Evolutionary conservation across 169 alveolate species (phyloP), one percentile per base, ranked within the genome.

Genomic region (Cryptosporidium meleagridis): DNA sequence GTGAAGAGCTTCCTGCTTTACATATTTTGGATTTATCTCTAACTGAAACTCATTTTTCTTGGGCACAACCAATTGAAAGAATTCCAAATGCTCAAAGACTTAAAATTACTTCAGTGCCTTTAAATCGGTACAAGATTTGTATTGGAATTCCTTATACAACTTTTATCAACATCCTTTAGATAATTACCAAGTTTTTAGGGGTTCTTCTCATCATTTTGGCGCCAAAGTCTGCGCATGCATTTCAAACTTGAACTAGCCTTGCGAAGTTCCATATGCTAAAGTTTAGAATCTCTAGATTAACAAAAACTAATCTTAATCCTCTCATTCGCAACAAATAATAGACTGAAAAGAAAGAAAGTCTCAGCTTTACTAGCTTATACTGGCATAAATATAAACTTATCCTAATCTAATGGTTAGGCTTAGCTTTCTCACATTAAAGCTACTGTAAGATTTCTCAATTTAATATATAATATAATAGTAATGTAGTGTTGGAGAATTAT

Each of bases 21-120:
- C 59, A 65, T 21, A n/a, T 12, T 29, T 45, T 80, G 2, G 87
- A 80, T n/a, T 21, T 80, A 10, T 59, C 62, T 33, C 26, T 80
- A 2, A 45, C 51, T 12, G 48, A 48, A 37, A 69, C 70, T 29
- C 55, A 35, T 0, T 80, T 80, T 41, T 23, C 23, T 21, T 80
- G 87, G 87, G 53, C 21, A 1, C 87, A 80, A 44, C 87, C 87
- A 37, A 80, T 80, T 16, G 80, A 61, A 51, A 23, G 41, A 41
- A n/a, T 65, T 26, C n/a, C 37, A 48, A 80, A 80, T 21, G 62
- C 70, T 23, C 33, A 37, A 18, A 58, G 39, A 18, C 55, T 80
- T 26, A 80, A 44, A 48, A 45, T 80, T 16, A 53, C 37, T 26
- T 59, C 87, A 5, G 55, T 62, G 3, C 87, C 87, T 26, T n/a